These are phyloP conservation scores for Lizonia empirigonia DNA, from an alignment of 2,329 filamentous ascomycete genomes.

Conservation along the genomic window DNA sequence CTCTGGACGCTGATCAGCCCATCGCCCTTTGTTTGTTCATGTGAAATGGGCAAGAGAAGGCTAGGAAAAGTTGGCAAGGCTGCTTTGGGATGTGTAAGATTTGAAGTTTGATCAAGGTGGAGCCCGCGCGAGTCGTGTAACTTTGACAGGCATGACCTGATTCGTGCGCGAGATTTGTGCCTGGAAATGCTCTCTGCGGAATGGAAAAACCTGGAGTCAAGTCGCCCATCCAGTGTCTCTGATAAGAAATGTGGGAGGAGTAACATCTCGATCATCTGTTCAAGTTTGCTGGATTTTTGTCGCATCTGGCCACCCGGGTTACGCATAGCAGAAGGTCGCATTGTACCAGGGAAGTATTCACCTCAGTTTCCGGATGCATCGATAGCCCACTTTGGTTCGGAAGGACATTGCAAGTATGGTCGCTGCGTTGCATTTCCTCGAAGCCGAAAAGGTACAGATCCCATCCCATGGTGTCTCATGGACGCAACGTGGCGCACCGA, in stretches of 20 bases:
- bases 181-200: background rate
- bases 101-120: constrained; percentile 2
- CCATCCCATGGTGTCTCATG: background rate
- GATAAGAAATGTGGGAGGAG: background rate
- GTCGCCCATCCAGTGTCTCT: background rate
- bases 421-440: background rate
- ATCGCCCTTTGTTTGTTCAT: constrained; percentile 4
- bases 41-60: background rate
- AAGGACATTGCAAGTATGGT: background rate
- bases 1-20: background rate
- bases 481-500: background rate
- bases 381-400: background rate
- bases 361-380: background rate
- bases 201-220: background rate
- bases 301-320: background rate
- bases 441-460: background rate
- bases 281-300: background rate
- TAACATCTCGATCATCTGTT: background rate
- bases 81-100: constrained; percentile 8
- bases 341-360: background rate
- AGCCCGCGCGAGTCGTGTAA: constrained; percentile 4
- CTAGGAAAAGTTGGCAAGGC: constrained; percentile 2
- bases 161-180: constrained; percentile 3
- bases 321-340: background rate
- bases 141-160: constrained; percentile 13